Conservation (phyloP, 2,329 filamentous ascomycete genomes). For the Exophiala sp. region DNA sequence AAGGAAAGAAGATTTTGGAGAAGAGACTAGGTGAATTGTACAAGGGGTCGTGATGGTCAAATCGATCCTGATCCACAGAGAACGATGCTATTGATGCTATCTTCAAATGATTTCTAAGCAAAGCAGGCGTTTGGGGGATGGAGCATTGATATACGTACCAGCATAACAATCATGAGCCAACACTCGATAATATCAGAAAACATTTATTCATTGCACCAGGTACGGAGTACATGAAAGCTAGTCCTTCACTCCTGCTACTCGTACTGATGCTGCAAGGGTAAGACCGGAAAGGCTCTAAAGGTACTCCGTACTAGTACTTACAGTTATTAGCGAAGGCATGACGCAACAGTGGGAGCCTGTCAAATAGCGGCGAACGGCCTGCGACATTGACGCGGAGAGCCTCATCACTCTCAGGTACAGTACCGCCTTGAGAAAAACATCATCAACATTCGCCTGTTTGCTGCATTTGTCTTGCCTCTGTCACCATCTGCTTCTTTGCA, state of each 20-base stretch:
- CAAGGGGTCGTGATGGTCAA: slow-evolving; percentile 6
- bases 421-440: neutral
- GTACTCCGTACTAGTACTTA: neutral
- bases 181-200: neutral
- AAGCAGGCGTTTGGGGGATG: neutral
- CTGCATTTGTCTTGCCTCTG: neutral
- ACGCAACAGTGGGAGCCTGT: slow-evolving; percentile 9
- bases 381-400: too few species aligned
- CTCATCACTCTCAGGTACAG: neutral
- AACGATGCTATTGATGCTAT: neutral
- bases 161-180: neutral
- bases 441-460: slow-evolving; percentile 1
- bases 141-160: neutral
- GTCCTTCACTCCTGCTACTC: neutral
- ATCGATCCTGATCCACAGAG: neutral
- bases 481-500: neutral
- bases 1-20: slow-evolving; percentile 73
- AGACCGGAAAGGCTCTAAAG: too few species aligned
- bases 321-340: neutral
- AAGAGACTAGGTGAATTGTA: slow-evolving; percentile 71
- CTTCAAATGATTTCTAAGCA: too few species aligned
- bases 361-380: neutral
- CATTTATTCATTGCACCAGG: neutral
- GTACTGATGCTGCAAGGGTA: neutral
- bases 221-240: neutral